Base-by-base conservation (phyloP, 2,329 filamentous ascomycete genomes). In the Cercospora citrullina region DNA sequence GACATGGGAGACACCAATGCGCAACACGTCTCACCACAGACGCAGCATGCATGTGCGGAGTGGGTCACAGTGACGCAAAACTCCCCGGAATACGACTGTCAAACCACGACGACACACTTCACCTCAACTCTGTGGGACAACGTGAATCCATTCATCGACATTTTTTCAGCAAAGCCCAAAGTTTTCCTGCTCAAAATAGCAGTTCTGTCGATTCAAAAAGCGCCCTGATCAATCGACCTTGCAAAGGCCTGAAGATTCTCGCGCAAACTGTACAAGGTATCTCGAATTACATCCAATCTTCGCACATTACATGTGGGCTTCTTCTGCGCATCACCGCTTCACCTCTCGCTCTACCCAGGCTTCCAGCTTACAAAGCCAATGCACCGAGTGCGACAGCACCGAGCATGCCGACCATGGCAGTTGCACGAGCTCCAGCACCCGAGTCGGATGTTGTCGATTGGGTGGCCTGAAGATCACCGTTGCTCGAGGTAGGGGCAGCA, bases 381-480 rank as follows among this genome's bases (percentile, higher is more conserved):
- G 74, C 74, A 55, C 73, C 74, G n/a, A 75, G 70, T 31, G 73
- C 74, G 30, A 75, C 67, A 31, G 71, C 67, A 51, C 74, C 74
- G 48, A 75, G 65, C 60, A 75, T 65, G 26, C 73, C 74, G 33
- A 64, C 73, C 67, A 72, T 69, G 21, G 69, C 68, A 59, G 74
- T 72, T 5, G 71, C 71, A 59, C 72, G 72, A 60, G 74, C 66
- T 28, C 69, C 74, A 59, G 61, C 71, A 36, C 59, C 69, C 4
- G 39, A 51, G 21, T 51, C 55, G 16, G 67, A 65, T 23, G 61
- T 36, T n/a, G 60, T 66, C 23, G 55, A 60, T 23, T 62, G 53
- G 51, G 61, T 64, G 30, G 51, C 64, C 21, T 62, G 45, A 33
- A 59, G 58, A 33, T 60, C 62, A 31, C 28, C 33, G 30, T 51